Conservation (phyloP, 2,329 filamentous ascomycete species). For the Tolypocladium album region DNA sequence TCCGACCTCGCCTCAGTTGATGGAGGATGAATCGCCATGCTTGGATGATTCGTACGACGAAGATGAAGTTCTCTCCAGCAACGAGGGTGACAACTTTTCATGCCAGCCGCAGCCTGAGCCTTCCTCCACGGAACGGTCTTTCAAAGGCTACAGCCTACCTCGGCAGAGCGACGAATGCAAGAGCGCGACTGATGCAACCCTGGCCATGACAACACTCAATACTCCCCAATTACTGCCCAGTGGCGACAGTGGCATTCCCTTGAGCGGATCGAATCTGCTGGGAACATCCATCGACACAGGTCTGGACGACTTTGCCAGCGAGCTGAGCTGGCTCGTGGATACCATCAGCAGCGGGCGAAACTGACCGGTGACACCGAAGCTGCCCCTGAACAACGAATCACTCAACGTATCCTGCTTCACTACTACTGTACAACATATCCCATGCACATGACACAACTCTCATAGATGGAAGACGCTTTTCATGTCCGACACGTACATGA, state of each 20-base stretch:
- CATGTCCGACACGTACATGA: neutral
- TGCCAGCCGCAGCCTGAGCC: constrained; percentile 11
- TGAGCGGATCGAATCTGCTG: constrained; percentile 16
- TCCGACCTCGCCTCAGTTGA: constrained; percentile 25
- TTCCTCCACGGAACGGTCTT: constrained; percentile 9
- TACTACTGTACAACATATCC: neutral
- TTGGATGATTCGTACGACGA: constrained; percentile 37
- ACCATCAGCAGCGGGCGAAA: constrained; percentile 26
- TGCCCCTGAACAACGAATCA: neutral
- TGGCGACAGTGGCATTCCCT: constrained; percentile 7
- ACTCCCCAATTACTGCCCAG: constrained; percentile 14
- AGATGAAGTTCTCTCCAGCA: constrained; percentile 24
- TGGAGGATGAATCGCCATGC: constrained; percentile 30
- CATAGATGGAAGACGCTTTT: neutral
- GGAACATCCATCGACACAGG: constrained; percentile 24
- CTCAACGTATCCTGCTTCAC: neutral
- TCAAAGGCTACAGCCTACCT: constrained; percentile 37
- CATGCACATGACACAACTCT: neutral
- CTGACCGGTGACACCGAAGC: constrained; percentile 3
- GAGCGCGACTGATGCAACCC: constrained; percentile 1
- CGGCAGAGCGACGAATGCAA: constrained; percentile 12
- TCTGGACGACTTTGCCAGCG: constrained; percentile 29
- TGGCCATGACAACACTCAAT: constrained; percentile 6
- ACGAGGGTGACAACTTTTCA: constrained; percentile 24
- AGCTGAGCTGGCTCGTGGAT: constrained; percentile 42